Conservation (phyloP, 768 basidiomycete genomes). For the Lentinula raphanica region DNA sequence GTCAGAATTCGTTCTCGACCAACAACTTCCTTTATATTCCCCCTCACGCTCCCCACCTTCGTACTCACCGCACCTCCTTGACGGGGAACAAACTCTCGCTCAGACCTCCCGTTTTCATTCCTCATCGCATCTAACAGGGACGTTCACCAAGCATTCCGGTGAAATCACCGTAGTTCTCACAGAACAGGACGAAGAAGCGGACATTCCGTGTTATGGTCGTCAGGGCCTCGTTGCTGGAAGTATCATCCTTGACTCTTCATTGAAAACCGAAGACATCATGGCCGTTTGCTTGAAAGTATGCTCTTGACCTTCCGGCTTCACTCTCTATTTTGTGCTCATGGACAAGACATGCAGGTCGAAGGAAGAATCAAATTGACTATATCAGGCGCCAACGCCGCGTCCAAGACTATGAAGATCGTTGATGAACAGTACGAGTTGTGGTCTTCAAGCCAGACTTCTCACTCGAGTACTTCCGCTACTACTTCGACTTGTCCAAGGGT, state of each 20-base stretch:
- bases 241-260: neutral
- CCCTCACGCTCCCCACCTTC: neutral
- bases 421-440: conserved; percentile 1
- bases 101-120: conserved; percentile 1
- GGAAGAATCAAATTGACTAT: conserved; percentile 2
- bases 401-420: neutral
- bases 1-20: neutral
- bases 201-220: conserved; percentile 1
- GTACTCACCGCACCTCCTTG: neutral
- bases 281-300: conserved; percentile 2
- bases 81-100: conserved; percentile 2
- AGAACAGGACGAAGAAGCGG: conserved; percentile 4
- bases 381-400: neutral
- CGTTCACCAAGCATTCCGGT: conserved; percentile 1
- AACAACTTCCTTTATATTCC: conserved; percentile 1
- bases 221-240: neutral
- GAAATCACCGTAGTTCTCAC: neutral
- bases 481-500: neutral
- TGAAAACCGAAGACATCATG: neutral
- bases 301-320: no score
- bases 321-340: neutral
- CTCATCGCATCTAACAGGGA: neutral
- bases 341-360: neutral
- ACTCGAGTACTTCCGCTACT: neutral
- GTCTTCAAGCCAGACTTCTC: neutral